Base-by-base conservation (phyloP, 2,329 filamentous ascomycete genomes). In the Cladosporium sp. region DNA sequence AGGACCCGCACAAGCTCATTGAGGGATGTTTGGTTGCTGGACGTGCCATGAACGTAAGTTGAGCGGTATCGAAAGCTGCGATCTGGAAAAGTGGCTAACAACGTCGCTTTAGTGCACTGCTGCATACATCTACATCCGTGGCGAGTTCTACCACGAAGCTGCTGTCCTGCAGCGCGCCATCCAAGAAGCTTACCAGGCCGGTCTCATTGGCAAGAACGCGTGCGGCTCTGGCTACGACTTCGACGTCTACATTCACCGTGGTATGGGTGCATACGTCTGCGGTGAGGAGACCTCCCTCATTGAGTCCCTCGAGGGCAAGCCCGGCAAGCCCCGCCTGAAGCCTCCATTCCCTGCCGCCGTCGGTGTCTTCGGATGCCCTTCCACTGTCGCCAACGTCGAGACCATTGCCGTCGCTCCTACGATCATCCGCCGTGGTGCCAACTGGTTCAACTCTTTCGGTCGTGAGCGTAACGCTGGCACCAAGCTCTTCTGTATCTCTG, bases 81-180 rank as follows among this genome's bases (percentile, higher is more conserved):
- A 28, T 28, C 11, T 7, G 19, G 14, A 39, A 19, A 20, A n/a
- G n/a, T 9, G 6, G 15, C 38, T 60, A 40, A 60, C 56, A 51
- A 15, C 55, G 30, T 14, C 17, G n/a, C 8, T 30, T 45, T 51
- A 72, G 69, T 94, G 92, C 72, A 94, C 90, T 50, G 94, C 94
- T 60, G 94, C 94, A 67, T 99, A 99, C 80, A 99, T 99, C 75
- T 99, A 99, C 78, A 99, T 99, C 70, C 92, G 94, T 74, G 94
- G 94, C 73, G 94, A 99, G 78, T 99, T 99, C 76, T 90, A 96
- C 74, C 86, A 96, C 72, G 94, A 99, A 78, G 94, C 94, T 15
- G 90, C 91, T 47, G 87, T 97, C 22, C 84, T 99, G 59, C 93
- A 99, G 79, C 85, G 87, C 64, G 94, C 94, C 64, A 99, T 99